Conservation (phyloP, 1,284 basidiomycete species). For the Hemileia vastatrix region DNA sequence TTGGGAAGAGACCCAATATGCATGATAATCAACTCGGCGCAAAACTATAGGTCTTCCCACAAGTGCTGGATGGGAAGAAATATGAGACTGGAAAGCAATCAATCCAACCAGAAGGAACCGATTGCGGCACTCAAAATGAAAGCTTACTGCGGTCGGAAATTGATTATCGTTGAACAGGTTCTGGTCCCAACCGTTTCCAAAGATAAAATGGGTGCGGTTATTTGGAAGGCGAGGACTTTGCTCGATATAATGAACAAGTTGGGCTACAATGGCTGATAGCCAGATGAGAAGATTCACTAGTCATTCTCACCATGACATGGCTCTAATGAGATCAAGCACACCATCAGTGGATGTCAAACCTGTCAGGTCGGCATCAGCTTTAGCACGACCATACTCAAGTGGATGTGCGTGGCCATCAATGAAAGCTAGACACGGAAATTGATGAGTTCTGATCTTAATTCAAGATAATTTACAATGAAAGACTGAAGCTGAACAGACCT, state of each 20-base stretch:
- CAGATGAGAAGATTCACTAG: not conserved
- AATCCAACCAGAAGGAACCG: no score
- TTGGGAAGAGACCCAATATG: slow-evolving; percentile 32
- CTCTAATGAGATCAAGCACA: not conserved
- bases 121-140: not conserved
- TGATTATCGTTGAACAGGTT: slow-evolving; percentile 30
- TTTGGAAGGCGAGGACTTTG: slow-evolving; percentile 24
- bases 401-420: slow-evolving; percentile 39
- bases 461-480: no score
- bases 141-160: slow-evolving; percentile 29
- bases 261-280: slow-evolving; percentile 26
- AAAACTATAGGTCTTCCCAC: slow-evolving; percentile 28
- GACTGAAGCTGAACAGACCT: no score
- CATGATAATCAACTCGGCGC: slow-evolving; percentile 36
- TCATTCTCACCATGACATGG: not conserved
- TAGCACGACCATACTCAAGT: slow-evolving; percentile 35
- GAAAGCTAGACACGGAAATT: no score
- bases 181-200: slow-evolving; percentile 38
- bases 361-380: slow-evolving; percentile 31
- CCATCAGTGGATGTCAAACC: slow-evolving; percentile 28
- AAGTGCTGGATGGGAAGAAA: slow-evolving; percentile 23
- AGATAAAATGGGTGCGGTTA: slow-evolving; percentile 26
- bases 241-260: slow-evolving; percentile 29
- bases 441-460: no score
- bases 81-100: slow-evolving; percentile 17